Base-by-base conservation (phyloP, 352 stramenopile species). In the Globisporangium takayamanum region DNA sequence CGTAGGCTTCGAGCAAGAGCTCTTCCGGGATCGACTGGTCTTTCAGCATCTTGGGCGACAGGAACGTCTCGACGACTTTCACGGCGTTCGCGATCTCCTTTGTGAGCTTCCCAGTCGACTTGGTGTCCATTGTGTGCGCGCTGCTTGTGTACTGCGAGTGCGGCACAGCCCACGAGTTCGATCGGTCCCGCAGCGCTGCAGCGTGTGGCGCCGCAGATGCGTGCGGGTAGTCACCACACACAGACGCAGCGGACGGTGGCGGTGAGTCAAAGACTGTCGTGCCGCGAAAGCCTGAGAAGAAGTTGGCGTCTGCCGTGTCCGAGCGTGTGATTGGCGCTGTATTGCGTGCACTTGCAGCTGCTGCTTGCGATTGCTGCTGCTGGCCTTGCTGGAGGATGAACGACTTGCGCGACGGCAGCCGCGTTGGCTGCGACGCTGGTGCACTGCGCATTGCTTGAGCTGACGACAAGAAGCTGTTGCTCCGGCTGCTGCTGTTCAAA, bases 11-110 rank as follows among this genome's bases (percentile, higher is more conserved):
- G 3, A 84, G 64, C 45, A 92, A 62, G 47, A 92, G 69, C 50
- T 92, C 79, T 50, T 74, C 69, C 25, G 82, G 82, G 57, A 92
- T 92, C n/a, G 82, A 89, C 67, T 89, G 82, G 60, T 92, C 82
- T 60, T 89, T 86, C 16, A 92, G 68, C 54, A 92, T 50, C 55
- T 86, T 88, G 16, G 82, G 78, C 5, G 69, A 82, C 50, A 92
- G 63, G 59, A 92, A 87, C 48, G 76, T 84, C 50, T 88, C 76
- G 16, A 92, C 78, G 37, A 92, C 79, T 56, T 76, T 73, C 25
- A 78, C 65, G 1, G 78, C 82, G 36, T 85, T 73, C 46, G 67
- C 62, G 61, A 92, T 88, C 63, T 89, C 76, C 30, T 83, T 74
- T 37, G 72, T 72, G 53, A 92, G 66, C 52, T 92, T 88, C 8